Percentiles rank a stretch among this genome's conserved stretches.
Evolutionary conservation across 352 stramenopile species (phyloP).

Genomic region (Phytopythium montanum): DNA sequence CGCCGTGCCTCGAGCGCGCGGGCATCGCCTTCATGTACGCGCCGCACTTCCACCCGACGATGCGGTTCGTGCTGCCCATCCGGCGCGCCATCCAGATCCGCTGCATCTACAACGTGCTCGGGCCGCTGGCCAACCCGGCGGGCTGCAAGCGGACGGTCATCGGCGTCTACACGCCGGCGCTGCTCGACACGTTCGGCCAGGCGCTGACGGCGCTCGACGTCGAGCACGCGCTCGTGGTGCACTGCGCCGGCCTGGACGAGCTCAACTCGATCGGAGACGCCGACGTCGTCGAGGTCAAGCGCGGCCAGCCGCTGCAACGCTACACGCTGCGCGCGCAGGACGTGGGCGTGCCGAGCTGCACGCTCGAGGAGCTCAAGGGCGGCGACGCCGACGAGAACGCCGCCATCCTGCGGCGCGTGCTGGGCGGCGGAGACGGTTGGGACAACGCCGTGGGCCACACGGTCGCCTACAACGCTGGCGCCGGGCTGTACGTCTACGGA

Average conservation of each 20-base stretch:
- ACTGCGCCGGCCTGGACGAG: conserved; percentile 98
- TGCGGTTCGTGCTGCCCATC: conserved; percentile 94
- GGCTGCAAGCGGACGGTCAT: conserved; percentile 96
- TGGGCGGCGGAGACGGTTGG: conserved; percentile 78
- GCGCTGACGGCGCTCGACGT: conserved; percentile 90
- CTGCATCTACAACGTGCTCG: conserved; percentile 98
- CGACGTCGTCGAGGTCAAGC: conserved; percentile 78
- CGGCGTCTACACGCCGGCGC: conserved; percentile 95
- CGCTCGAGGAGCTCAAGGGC: conserved; percentile 93
- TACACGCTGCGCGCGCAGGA: conserved; percentile 50
- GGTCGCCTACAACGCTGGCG: conserved; percentile 97
- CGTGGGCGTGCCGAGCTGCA: conserved; percentile 90
- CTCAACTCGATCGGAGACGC: conserved; percentile 94
- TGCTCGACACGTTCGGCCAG: conserved; percentile 86
- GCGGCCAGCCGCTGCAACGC: conserved; percentile 33
- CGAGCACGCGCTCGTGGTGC: conserved; percentile 97
- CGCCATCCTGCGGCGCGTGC: conserved; percentile 86
- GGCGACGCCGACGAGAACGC: conserved; percentile 95
- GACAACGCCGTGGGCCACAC: conserved; percentile 96
- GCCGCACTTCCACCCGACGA: conserved; percentile 96
- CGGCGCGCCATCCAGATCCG: conserved; percentile 95
- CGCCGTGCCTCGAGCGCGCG: conserved; percentile 89
- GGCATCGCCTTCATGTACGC: conserved; percentile 98
- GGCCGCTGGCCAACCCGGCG: conserved; percentile 97
- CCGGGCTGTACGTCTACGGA: conserved; percentile 97